Evolutionary conservation across 192 early-diverging fungal genomes (phyloP).

Genomic region (Backusella liffmaniae): DNA sequence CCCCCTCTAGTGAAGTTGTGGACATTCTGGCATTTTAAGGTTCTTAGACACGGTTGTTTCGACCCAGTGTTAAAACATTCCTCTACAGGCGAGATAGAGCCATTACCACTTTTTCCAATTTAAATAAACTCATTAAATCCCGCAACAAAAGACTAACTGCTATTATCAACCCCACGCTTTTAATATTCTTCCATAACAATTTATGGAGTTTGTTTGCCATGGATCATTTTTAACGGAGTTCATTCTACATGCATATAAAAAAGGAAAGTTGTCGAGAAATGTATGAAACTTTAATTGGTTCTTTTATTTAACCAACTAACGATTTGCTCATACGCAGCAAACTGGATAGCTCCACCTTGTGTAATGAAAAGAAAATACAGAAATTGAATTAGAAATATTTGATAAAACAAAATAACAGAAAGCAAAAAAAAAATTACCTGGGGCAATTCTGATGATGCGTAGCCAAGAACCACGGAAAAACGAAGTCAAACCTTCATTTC

Average conservation of each 20-base stretch:
- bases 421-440: constrained; percentile 20
- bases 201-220: neutral
- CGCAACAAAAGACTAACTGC: neutral
- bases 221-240: neutral
- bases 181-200: neutral
- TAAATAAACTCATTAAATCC: neutral
- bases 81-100: neutral
- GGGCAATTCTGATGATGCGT: constrained; percentile 40
- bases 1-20: neutral
- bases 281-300: constrained; percentile 1
- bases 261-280: neutral
- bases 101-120: neutral
- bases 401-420: neutral
- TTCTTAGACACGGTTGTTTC: neutral
- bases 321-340: constrained; percentile 33
- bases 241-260: neutral
- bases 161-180: neutral
- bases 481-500: constrained; percentile 37
- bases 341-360: constrained; percentile 40
- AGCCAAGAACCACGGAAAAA: constrained; percentile 42
- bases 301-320: constrained; percentile 22
- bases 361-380: constrained; percentile 10
- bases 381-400: neutral
- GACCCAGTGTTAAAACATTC: neutral
- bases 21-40: neutral